Evolutionary conservation across 306 rosid species (phyloP), one percentile per base, ranked within the genome.

Genomic region (Urtica urens): DNA sequence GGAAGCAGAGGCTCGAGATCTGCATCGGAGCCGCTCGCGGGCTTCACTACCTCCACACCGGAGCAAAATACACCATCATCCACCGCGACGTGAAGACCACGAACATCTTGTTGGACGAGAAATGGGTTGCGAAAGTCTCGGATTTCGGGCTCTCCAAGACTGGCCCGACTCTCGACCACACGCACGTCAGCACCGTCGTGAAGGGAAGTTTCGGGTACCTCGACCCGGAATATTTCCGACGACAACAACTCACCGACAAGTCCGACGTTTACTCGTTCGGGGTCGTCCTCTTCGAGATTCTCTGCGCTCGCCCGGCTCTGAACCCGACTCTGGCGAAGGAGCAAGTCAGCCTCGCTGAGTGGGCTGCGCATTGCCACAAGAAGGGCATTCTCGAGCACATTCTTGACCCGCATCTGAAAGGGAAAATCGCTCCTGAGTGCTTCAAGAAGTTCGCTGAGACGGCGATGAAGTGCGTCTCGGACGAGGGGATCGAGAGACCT

Each of bases 1-100:
- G 99, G 99, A 90, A 80, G 72, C 99, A 90, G 72, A 85, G 99
- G 79, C 99, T 90, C 28, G 99, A 90, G 79, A 90, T 90, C 48
- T 85, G 96, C 77, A 79, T 90, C 7, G 99, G 99, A 45, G 85
- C 99, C 57, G 99, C 99, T 49, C 87, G 99, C 16, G 99, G 99
- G 65, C 58, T 90, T 40, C 99, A 90, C 59, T 90, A 90, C 75
- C 94, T 90, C 13, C 99, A 90, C 56, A 90, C 99, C 1, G 99
- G 99, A 11, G 99, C 99, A n/a, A 90, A 92, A 72, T 75, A 92
- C 74, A 92, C 99, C 0, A 92, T 92, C 53, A 92, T 92, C 61
- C 99, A 92, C 72, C 82, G 99, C 20, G 99, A 92, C 26, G 99
- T 92, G 54, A 92, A 92, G 72, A 92, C 96, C 7, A 92, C 99